phyloP scores from a whole-genome alignment of 2,329 filamentous ascomycete genomes.

The Aspergillus clavatus region DNA sequence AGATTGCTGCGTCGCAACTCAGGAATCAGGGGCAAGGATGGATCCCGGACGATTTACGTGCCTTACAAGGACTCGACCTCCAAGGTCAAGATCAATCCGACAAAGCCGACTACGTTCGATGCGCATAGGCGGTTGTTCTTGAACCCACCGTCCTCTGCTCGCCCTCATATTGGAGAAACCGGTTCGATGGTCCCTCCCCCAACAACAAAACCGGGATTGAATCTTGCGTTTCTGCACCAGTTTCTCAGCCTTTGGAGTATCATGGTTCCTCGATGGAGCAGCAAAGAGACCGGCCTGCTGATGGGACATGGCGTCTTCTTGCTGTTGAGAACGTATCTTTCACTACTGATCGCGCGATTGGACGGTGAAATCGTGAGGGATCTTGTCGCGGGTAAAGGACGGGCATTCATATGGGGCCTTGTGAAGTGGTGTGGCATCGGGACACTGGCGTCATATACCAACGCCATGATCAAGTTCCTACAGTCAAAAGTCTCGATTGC shows the following conservation, averaged over 20 bases:
- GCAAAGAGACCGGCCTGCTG: constrained; percentile 88
- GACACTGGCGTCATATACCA: constrained; percentile 90
- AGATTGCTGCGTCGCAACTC: constrained; percentile 86
- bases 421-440: constrained; percentile 94
- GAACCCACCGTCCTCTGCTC: constrained; percentile 79
- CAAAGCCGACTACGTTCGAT: constrained; percentile 91
- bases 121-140: constrained; percentile 90
- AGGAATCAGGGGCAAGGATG: constrained; percentile 88
- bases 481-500: constrained; percentile 98
- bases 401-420: constrained; percentile 80
- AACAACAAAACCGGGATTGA: constrained; percentile 88
- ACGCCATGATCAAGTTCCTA: constrained; percentile 97
- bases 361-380: constrained; percentile 96
- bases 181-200: constrained; percentile 68
- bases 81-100: constrained; percentile 85
- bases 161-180: constrained; percentile 62
- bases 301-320: constrained; percentile 86
- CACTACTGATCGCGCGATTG: constrained; percentile 82
- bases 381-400: constrained; percentile 90
- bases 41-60: constrained; percentile 89
- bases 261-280: constrained; percentile 92
- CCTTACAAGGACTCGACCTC: constrained; percentile 79
- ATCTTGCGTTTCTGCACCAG: constrained; percentile 93
- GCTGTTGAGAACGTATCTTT: constrained; percentile 88
- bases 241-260: constrained; percentile 95